These are phyloP conservation scores for Aquilaria yunnanensis DNA, from an alignment of 345 rosid genomes.

Conservation along the genomic window DNA sequence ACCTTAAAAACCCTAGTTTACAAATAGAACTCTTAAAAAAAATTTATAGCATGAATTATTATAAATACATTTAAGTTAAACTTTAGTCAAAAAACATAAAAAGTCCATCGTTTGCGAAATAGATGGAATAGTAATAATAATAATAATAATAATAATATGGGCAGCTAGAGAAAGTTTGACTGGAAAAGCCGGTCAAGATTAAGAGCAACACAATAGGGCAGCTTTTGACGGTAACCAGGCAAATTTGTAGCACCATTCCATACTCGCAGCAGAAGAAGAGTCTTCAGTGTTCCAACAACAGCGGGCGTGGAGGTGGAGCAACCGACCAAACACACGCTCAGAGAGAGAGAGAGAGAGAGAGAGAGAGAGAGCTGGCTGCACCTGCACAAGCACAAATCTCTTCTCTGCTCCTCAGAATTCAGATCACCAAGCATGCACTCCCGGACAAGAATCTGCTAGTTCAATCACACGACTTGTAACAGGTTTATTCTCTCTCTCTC, in stretches of 20 bases:
- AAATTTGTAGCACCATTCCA: neutral
- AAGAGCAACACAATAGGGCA: conserved; percentile 5
- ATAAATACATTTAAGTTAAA: too few relatives aligned
- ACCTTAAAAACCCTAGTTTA: too few relatives aligned
- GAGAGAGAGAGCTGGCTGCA: too few relatives aligned
- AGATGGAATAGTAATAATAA: too few relatives aligned
- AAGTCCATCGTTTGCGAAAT: too few relatives aligned
- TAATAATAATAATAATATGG: too few relatives aligned
- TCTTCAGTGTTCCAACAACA: neutral
- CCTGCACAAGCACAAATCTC: too few relatives aligned
- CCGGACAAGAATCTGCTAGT: conserved; percentile 1
- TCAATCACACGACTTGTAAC: neutral
- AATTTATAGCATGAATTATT: too few relatives aligned
- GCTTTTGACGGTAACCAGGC: conserved; percentile 4
- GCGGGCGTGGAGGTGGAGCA: neutral
- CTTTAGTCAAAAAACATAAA: too few relatives aligned
- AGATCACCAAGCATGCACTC: neutral
- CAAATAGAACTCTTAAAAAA: neutral
- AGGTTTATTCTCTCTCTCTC: neutral
- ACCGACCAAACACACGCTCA: neutral
- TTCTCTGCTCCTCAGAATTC: neutral
- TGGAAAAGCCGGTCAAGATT: conserved; percentile 8
- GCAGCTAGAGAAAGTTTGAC: neutral
- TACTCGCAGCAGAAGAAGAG: neutral
- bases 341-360: too few relatives aligned